Percentiles rank a stretch among this genome's conserved stretches.
Evolutionary conservation across 768 basidiomycete genomes (phyloP).

Genomic region (Amanita phalloides): DNA sequence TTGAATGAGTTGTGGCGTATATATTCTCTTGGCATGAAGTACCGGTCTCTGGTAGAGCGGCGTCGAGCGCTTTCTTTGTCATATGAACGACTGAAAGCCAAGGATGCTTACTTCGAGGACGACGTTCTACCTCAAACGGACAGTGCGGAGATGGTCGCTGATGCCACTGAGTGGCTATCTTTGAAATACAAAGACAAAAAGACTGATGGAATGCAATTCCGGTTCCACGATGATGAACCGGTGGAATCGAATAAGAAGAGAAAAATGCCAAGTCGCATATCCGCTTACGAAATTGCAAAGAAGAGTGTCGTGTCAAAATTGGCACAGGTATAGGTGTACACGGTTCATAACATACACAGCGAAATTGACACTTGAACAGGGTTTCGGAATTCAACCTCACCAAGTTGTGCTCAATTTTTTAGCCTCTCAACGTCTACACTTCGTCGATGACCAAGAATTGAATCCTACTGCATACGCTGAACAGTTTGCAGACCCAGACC

Average conservation of each 20-base stretch:
- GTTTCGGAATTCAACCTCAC: conserved; percentile 74
- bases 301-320: conserved; percentile 67
- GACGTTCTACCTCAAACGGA: conserved; percentile 60
- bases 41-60: conserved; percentile 75
- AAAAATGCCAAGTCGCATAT: conserved; percentile 77
- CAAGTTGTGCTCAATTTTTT: conserved; percentile 83
- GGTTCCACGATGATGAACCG: conserved; percentile 65
- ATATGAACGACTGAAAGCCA: conserved; percentile 57
- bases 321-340: conserved; percentile 51
- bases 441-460: conserved; percentile 73
- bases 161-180: conserved; percentile 83
- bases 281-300: conserved; percentile 77
- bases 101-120: conserved; percentile 68
- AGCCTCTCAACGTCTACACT: conserved; percentile 45
- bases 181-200: conserved; percentile 77
- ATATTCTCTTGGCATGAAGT: conserved; percentile 80
- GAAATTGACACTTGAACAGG: conserved; percentile 30
- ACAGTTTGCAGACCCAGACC: conserved; percentile 70
- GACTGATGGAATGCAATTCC: conserved; percentile 48
- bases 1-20: conserved; percentile 88
- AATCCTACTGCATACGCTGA: conserved; percentile 78
- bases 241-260: conserved; percentile 42
- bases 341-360: not conserved
- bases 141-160: conserved; percentile 81
- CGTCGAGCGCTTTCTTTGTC: conserved; percentile 48